Base-by-base conservation (phyloP, 208 protist species). In the Leishmania guyanensis region DNA sequence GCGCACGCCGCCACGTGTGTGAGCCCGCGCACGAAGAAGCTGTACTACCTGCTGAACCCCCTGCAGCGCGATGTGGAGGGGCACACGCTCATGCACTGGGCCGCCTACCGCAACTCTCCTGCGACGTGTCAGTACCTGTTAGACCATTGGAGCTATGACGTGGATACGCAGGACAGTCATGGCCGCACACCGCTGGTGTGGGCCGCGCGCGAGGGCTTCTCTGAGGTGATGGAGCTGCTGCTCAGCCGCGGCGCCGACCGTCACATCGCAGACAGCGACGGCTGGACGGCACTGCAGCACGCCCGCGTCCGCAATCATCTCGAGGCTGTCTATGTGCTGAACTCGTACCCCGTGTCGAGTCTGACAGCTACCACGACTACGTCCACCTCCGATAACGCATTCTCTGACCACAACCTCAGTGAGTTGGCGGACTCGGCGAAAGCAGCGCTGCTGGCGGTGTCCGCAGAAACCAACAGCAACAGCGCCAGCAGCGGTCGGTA, bases 21-120 rank as follows among this genome's bases (percentile, higher is more conserved):
- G 17, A 83, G 85, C 73, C 79, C 85, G 6, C 51, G 69, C 60
- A 85, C 81, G 17, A 54, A 56, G 26, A 86, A 80, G 78, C 60
- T 78, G 12, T 90, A 87, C 77, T 91, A 89, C 56, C 65, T 83
- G 72, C 87, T 95, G 39, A 90, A 94, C 68, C 69, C 80, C 14
- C 8, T 66, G 29, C 82, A 83, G 76, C 81, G 88, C 22, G 92
- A 95, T 84, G 71, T 88, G 14, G 82, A 90, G 48, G 91, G 89
- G 14, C 94, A 95, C 86, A 82, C 87, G 16, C 79, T 97, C n/a
- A 60, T 95, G 81, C 92, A 95, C 80, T 97, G 92, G 91, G 90
- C 92, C 8, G 91, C 91, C 16, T 97, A 94, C 80, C 87, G 75
- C 29, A 93, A 94, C 84, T 90, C 82, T 17, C 72, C 85, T 43